These are phyloP conservation scores for Phaeosphaeriaceae sp. DNA, from an alignment of 2,329 filamentous ascomycete genomes.

Conservation along the genomic window DNA sequence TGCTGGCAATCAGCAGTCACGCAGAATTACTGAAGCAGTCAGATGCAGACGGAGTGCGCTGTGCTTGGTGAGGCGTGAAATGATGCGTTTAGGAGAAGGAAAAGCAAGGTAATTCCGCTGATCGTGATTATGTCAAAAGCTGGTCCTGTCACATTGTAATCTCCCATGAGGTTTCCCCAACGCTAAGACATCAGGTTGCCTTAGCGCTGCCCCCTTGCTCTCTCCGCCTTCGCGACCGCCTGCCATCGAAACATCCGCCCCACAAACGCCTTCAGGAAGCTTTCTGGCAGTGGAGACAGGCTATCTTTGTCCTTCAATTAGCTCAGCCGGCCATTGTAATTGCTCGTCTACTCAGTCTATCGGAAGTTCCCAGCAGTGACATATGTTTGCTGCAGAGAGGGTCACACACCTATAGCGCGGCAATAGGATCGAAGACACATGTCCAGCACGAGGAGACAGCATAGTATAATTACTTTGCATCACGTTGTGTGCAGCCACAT, in stretches of 20 bases:
- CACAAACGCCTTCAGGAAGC: neutral
- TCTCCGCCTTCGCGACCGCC: neutral
- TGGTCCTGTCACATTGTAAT: neutral
- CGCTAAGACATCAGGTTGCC: neutral
- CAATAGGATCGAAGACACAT: neutral
- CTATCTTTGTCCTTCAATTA: neutral
- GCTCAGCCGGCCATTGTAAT: too few relatives aligned
- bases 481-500: neutral
- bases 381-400: neutral
- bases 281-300: neutral
- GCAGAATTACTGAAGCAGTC: neutral
- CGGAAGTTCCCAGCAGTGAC: neutral
- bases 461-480: neutral
- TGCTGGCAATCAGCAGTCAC: neutral
- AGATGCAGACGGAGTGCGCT: neutral
- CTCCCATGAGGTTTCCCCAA: neutral
- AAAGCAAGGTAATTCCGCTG: constrained; percentile 13
- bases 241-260: neutral
- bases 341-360: neutral
- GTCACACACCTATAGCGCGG: neutral
- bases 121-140: constrained; percentile 4
- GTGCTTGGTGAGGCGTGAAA: neutral
- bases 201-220: neutral
- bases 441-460: neutral
- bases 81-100: neutral